Conservation (phyloP, 2,329 filamentous ascomycete species). For the Alternaria novae-zelandiae region DNA sequence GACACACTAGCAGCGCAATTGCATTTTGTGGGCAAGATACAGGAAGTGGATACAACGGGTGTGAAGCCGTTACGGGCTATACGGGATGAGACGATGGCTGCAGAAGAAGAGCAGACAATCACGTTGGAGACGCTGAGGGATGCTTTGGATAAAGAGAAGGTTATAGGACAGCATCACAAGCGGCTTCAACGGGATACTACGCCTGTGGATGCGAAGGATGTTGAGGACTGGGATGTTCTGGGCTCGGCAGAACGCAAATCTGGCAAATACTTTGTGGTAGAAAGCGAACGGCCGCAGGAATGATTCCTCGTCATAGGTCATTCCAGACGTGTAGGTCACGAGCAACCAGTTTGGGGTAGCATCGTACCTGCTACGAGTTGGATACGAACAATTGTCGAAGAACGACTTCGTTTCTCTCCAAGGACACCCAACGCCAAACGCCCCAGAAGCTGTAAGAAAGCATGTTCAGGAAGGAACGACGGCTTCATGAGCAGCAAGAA, state of each 20-base stretch:
- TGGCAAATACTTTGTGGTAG: slow-evolving; percentile 79
- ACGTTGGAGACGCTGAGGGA: slow-evolving; percentile 63
- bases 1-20: slow-evolving; percentile 80
- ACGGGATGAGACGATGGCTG: slow-evolving; percentile 74
- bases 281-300: slow-evolving; percentile 59
- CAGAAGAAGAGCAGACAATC: slow-evolving; percentile 64
- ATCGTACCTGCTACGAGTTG: too few species aligned
- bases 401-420: too few species aligned
- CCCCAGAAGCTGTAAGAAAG: background rate
- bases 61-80: slow-evolving; percentile 79
- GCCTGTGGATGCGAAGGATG: slow-evolving; percentile 48
- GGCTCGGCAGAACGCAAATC: slow-evolving; percentile 68
- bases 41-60: slow-evolving; percentile 74
- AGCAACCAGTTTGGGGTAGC: background rate
- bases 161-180: slow-evolving; percentile 60
- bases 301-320: slow-evolving; percentile 3
- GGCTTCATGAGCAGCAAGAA: background rate
- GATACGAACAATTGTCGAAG: too few species aligned
- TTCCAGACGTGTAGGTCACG: background rate
- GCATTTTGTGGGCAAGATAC: slow-evolving; percentile 87
- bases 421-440: background rate
- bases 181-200: slow-evolving; percentile 59
- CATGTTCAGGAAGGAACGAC: background rate
- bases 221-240: slow-evolving; percentile 74
- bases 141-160: slow-evolving; percentile 66